Base-by-base conservation (phyloP, 352 stramenopile species). In the Phytophthora ramorum region DNA sequence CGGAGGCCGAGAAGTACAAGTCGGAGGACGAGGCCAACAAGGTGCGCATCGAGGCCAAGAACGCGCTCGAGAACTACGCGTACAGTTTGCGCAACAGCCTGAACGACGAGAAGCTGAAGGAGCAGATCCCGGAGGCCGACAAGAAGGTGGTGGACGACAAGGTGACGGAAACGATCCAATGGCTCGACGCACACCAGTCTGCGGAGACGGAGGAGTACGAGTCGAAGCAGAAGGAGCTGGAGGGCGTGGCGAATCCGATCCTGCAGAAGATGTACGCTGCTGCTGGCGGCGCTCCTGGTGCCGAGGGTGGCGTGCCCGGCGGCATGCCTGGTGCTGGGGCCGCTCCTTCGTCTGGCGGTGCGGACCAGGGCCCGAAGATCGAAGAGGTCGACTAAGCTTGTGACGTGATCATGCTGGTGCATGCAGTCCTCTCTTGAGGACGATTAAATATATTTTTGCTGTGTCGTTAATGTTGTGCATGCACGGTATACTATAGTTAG, bases 21-120 rank as follows among this genome's bases (percentile, higher is more conserved):
- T 97, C 98, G 52, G 90, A 99, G 70, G 97, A 99, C 67, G 96
- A 98, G 73, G 86, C 90, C 24, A 93, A 98, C 59, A 98, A 98
- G 85, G 78, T 97, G n/a, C 86, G 93, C 59, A 98, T 99, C 50
- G 97, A 99, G 70, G 85, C 93, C 9, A 95, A 96, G 71, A 99
- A 99, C 76, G 85, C 81, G 14, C 82, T 99, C 2, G 97, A 99
- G 87, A 95, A 93, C 52, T 99, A 99, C 78, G 67, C 97, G 7
- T 98, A 98, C 80, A 94, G 91, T 68, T 64, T 98, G 20, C 96
- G 96, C 73, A 97, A 97, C 80, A 92, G 71, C 16, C 64, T 98
- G 47, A 84, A 97, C 70, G 95, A 98, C 58, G 94, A 98, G 59
- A 97, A 98, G 77, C 61, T 98, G 40, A 83, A 89, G 56, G 92